Conservation (phyloP, 495 filamentous ascomycete species). For the Aspergillus nanangensis region DNA sequence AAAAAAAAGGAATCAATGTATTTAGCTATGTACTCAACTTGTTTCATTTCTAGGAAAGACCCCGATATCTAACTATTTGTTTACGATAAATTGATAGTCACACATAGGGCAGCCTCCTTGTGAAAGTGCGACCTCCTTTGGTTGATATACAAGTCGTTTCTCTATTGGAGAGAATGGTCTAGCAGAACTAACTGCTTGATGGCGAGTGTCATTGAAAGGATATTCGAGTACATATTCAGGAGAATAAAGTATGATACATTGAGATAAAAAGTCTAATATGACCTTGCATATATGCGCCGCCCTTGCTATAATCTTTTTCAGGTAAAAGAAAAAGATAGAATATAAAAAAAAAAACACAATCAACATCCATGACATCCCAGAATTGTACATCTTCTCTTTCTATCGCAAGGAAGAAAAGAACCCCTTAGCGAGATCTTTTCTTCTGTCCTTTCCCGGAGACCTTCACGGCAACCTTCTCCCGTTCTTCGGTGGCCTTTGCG, state of each 20-base stretch:
- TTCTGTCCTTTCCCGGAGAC: slow-evolving; percentile 21
- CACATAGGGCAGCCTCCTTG: no score
- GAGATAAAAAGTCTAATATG: slow-evolving; percentile 28
- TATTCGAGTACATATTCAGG: no score
- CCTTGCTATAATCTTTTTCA: slow-evolving; percentile 27
- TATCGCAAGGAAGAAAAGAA: not conserved
- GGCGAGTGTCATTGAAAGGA: no score
- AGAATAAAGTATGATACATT: slow-evolving; percentile 38
- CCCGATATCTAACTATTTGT: no score
- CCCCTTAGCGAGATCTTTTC: slow-evolving; percentile 18
- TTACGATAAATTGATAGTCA: no score
- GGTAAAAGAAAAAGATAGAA: slow-evolving; percentile 16
- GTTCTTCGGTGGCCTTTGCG: slow-evolving; percentile 28
- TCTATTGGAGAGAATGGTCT: no score
- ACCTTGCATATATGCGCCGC: slow-evolving; percentile 33
- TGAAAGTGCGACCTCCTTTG: not conserved
- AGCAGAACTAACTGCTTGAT: no score
- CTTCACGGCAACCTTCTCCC: slow-evolving; percentile 36
- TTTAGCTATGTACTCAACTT: not conserved
- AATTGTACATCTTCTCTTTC: slow-evolving; percentile 12
- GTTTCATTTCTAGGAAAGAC: not conserved
- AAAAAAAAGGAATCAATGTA: not conserved
- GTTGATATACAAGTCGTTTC: no score
- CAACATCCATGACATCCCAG: slow-evolving; percentile 22
- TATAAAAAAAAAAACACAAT: slow-evolving; percentile 14